Conservation (phyloP, 129 eudicot species). For the Flaveria linearis region DNA sequence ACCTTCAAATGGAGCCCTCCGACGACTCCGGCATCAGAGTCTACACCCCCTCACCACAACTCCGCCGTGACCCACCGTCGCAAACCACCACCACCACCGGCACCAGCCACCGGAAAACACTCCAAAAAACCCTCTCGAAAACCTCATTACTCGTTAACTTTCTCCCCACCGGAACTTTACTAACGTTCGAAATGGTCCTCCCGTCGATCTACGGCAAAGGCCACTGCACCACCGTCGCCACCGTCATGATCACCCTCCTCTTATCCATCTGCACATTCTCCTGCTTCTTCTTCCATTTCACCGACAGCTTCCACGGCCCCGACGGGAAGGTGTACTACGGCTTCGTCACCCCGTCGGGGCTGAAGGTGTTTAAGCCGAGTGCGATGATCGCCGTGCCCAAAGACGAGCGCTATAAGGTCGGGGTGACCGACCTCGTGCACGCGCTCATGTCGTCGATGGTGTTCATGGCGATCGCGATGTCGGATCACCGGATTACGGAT, state of each 20-base stretch:
- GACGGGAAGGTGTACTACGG: constrained; percentile 86
- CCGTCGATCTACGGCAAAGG: constrained; percentile 71
- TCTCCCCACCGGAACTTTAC: constrained; percentile 94
- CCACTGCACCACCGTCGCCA: constrained; percentile 55
- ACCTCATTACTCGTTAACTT: constrained; percentile 88
- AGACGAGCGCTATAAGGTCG: constrained; percentile 58
- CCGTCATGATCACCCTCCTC: constrained; percentile 62
- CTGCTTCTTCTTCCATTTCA: constrained; percentile 95
- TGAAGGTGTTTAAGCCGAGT: constrained; percentile 73
- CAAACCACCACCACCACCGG: constrained; percentile 40
- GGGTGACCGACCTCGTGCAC: constrained; percentile 66
- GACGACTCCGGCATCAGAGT: constrained; percentile 67
- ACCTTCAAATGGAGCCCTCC: constrained; percentile 50
- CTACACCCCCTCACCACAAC: constrained; percentile 59
- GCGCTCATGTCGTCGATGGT: constrained; percentile 79
- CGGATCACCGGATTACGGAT: constrained; percentile 75
- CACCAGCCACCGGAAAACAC: constrained; percentile 47
- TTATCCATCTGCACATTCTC: constrained; percentile 62
- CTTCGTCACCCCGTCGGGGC: constrained; percentile 66
- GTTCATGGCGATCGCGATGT: constrained; percentile 73
- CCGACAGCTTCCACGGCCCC: constrained; percentile 75
- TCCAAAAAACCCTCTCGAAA: constrained; percentile 86
- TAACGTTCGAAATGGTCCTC: constrained; percentile 87
- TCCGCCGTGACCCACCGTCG: constrained; percentile 28
- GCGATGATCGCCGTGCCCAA: constrained; percentile 59